Base-by-base conservation (phyloP, 441 rosid genomes). In the Jatropha multifida region DNA sequence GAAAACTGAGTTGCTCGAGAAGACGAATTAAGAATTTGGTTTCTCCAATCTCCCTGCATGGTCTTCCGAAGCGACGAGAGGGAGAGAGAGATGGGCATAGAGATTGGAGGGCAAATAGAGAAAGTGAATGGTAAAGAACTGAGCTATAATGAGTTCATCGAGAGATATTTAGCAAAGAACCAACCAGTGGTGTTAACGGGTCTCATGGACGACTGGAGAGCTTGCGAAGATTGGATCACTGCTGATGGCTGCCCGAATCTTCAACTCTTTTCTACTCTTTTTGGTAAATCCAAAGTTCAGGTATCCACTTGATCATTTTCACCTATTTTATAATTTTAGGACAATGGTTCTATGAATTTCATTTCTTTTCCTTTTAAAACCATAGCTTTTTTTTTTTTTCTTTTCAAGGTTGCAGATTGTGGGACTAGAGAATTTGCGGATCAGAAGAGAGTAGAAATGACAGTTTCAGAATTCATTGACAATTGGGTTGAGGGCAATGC, bases 401-500 rank as follows among this genome's bases (percentile, higher is more conserved):
- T 71, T 66, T 74, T 26, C 4, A 61, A 92, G 98, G 96, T 96
- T 81, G 97, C 96, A 46, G 96, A 94, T 81, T 96, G 98, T 80
- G 89, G 85, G 26, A 85, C 82, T 27, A 88, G 88, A 82, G 96
- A 90, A 59, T 92, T 85, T 72, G 87, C 92, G 4, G 97, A 96
- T 77, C 99, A 96, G 88, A 96, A 88, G 83, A 92, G 97, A 81
- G 59, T 82, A 59, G 96, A 92, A 72, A 96, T 91, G 97, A 86
- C 87, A 65, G 97, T 96, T 80, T 73, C 74, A 0, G 91, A 94
- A 78, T 94, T 94, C 82, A 77, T 91, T 27, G 79, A 81, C 41
- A 79, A 76, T 60, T 91, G 99, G 97, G 66, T 77, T 37, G 64
- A 81, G 15, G 68, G 61, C 58, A 77, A 59, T 73, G 73, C 69